Percentiles rank a stretch among this genome's conserved stretches.
Conservation (phyloP, 73 alveolate species). For the Tetrahymena malaccensis region DNA sequence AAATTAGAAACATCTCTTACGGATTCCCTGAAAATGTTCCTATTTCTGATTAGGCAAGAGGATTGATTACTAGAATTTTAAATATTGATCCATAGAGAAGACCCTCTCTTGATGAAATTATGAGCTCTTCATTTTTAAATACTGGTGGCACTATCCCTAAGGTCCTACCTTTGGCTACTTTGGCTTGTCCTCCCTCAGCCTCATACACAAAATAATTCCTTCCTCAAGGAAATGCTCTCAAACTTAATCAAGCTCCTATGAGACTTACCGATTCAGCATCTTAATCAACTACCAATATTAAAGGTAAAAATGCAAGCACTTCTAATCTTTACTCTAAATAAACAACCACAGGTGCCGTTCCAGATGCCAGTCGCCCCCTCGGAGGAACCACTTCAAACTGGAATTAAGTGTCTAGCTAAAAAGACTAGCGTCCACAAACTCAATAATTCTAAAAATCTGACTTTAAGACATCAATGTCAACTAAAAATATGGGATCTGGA, state of each 20-base stretch:
- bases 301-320: conserved; percentile 15
- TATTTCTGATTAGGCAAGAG: conserved; percentile 85
- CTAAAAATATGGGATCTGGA: not conserved
- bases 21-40: conserved; percentile 84
- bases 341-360: not conserved
- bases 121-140: conserved; percentile 46
- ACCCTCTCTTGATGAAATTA: conserved; percentile 48
- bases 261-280: not conserved
- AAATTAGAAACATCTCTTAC: conserved; percentile 78
- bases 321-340: not conserved
- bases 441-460: not conserved
- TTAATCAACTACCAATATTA: conserved; percentile 18
- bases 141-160: conserved; percentile 82
- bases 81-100: conserved; percentile 67
- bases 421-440: not conserved
- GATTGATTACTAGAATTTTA: conserved; percentile 70
- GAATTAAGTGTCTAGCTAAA: not conserved
- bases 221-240: conserved; percentile 42
- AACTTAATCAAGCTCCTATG: not conserved
- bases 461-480: not conserved
- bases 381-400: not conserved
- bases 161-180: conserved; percentile 84
- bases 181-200: conserved; percentile 91
- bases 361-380: not conserved
- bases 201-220: conserved; percentile 71